Evolutionary conservation across 1,284 basidiomycete genomes (phyloP), one percentile per base, ranked within the genome.

Genomic region (Ustanciosporium gigantosporum): DNA sequence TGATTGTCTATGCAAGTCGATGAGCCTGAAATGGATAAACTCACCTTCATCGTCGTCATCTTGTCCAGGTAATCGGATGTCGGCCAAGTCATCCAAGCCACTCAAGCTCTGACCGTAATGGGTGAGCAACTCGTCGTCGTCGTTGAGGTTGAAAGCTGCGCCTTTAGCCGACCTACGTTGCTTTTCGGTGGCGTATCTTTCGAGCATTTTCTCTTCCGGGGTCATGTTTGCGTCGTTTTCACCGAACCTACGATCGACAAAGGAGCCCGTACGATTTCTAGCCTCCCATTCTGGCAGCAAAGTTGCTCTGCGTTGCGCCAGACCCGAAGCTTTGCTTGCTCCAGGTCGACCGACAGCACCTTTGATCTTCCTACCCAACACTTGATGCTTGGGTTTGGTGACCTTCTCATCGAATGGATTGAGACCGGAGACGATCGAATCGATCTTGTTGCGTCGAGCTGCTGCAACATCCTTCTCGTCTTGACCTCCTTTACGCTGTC

Each of bases 201-300:
- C 92, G 22, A 98, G 83, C 87, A 97, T 97, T 64, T 91, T 89
- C 70, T 98, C 94, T 78, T 99, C 95, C 15, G 91, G 82, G 9
- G 88, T 88, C 83, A 98, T 86, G 9, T 85, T 84, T 2, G 92
- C 87, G 69, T 98, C 87, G 70, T 89, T 88, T 83, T 98, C 95
- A 80, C 95, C 95, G 71, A 98, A 96, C 31, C 95, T 88, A 46
- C 91, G 85, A 79, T 99, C 95, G 44, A 94, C 81, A 62, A 99
- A 88, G 4, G 90, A 89, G 9, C 93, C 92, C 13, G 88, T 86
- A 65, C 87, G 88, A 60, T 87, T 84, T 42, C 91, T 85, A 24
- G 86, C 87, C 43, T 82, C 76, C 67, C 81, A 81, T 80, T 97
- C 92, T 44, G 92, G 92, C 35, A 97, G 80, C 17, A 98, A 81